Percentiles rank a stretch among this genome's conserved stretches.
Evolutionary conservation across 139 green algal genomes (phyloP).

Genomic region (Coccomyxa sp.): DNA sequence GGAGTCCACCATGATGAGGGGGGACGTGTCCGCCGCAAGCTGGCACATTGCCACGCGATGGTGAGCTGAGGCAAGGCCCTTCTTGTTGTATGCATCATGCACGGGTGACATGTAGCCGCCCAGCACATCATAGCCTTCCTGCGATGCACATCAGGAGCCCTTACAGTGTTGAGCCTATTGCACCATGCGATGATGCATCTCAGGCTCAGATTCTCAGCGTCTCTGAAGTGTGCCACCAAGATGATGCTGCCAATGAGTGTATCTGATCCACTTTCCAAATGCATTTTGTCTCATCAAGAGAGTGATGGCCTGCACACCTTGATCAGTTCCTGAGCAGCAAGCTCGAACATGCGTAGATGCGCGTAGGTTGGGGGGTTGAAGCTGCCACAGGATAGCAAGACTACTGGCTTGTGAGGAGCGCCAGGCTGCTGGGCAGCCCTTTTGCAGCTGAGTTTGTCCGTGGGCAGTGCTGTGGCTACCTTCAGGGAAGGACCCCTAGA

Average conservation of each 20-base stretch:
- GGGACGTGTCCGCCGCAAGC: slow-evolving; percentile 21
- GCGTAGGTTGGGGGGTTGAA: slow-evolving; percentile 85
- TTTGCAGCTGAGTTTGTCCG: slow-evolving; percentile 2
- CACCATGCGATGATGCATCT: no score
- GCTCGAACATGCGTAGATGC: slow-evolving; percentile 84
- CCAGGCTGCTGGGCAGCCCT: not conserved
- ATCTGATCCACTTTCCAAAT: not conserved
- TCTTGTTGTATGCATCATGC: slow-evolving; percentile 73
- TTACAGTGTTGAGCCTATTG: not conserved
- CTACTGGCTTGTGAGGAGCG: slow-evolving; percentile 31
- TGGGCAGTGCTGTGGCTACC: not conserved
- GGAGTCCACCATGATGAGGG: slow-evolving; percentile 63
- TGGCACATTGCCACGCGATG: slow-evolving; percentile 71
- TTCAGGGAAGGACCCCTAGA: no score
- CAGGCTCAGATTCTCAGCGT: no score
- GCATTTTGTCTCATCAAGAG: not conserved
- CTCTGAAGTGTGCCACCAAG: no score
- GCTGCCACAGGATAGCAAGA: slow-evolving; percentile 77
- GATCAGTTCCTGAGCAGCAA: slow-evolving; percentile 54
- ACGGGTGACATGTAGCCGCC: slow-evolving; percentile 81
- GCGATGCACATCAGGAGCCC: not conserved
- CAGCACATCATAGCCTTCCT: slow-evolving; percentile 59
- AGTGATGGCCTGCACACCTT: slow-evolving; percentile 31
- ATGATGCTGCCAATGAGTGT: not conserved
- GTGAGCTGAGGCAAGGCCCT: slow-evolving; percentile 38